A percentile compares a stretch with the other conserved stretches of the same genome.
These are phyloP conservation scores for Hypericum androsaemum DNA, from an alignment of 345 rosid genomes.

Conservation along the genomic window DNA sequence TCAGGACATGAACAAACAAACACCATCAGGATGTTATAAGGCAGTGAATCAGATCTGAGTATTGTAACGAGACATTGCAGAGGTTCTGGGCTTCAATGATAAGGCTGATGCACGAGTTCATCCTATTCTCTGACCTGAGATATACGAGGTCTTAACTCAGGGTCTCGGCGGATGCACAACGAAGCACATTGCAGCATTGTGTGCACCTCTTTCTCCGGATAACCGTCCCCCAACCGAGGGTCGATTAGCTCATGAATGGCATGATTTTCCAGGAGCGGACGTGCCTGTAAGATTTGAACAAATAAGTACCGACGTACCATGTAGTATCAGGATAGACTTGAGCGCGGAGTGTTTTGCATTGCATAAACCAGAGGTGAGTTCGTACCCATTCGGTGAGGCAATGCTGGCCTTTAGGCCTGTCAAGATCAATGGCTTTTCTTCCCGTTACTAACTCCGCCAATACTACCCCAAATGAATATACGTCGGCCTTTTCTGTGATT, in stretches of 20 bases:
- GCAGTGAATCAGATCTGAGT: too few species aligned
- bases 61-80: too few species aligned
- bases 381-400: conserved; percentile 5
- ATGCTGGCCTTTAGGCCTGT: conserved; percentile 1
- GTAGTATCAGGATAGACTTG: background rate
- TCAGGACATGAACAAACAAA: conserved; percentile 5
- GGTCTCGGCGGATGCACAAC: conserved; percentile 16
- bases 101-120: too few species aligned
- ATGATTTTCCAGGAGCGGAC: conserved; percentile 18
- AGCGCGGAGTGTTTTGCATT: background rate
- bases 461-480: conserved; percentile 1
- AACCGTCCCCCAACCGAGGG: conserved; percentile 12
- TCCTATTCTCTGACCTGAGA: conserved; percentile 17
- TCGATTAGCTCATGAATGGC: conserved; percentile 17
- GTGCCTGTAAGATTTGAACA: conserved; percentile 13
- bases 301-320: too few species aligned
- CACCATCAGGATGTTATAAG: too few species aligned
- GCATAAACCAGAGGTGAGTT: too few species aligned
- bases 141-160: conserved; percentile 21
- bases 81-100: too few species aligned
- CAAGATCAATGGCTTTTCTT: background rate
- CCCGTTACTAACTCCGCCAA: background rate
- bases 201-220: conserved; percentile 11
- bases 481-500: conserved; percentile 2
- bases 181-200: conserved; percentile 22